Evolutionary conservation across 2,329 filamentous ascomycete species (phyloP).

Genomic region (Paramyrothecium roridum): DNA sequence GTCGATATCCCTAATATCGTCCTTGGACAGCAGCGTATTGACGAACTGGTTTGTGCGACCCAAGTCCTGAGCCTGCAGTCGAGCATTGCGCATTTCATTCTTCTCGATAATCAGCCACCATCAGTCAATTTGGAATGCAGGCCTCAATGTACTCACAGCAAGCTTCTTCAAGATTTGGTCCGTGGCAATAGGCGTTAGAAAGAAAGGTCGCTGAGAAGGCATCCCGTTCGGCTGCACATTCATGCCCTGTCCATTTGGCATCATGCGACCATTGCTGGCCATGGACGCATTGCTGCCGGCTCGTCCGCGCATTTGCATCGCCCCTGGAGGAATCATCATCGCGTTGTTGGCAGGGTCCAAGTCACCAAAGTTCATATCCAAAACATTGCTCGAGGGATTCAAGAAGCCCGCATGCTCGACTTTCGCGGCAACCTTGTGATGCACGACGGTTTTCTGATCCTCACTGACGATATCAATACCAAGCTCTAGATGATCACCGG

Average conservation of each 20-base stretch:
- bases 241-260: slow-evolving; percentile 41
- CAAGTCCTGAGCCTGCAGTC: slow-evolving; percentile 83
- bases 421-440: slow-evolving; percentile 96
- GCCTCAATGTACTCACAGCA: slow-evolving; percentile 22
- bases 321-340: slow-evolving; percentile 67
- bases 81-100: slow-evolving; percentile 87
- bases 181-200: slow-evolving; percentile 84
- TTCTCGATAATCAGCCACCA: slow-evolving; percentile 34
- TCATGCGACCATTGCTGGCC: slow-evolving; percentile 59
- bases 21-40: slow-evolving; percentile 70
- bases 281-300: slow-evolving; percentile 65
- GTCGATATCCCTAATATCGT: slow-evolving; percentile 58
- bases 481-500: slow-evolving; percentile 87
- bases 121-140: background rate
- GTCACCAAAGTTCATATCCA: slow-evolving; percentile 91
- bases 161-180: slow-evolving; percentile 83
- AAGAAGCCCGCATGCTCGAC: slow-evolving; percentile 92
- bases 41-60: slow-evolving; percentile 80
- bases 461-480: slow-evolving; percentile 99
- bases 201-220: slow-evolving; percentile 76
- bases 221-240: slow-evolving; percentile 55
- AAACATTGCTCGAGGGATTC: slow-evolving; percentile 67
- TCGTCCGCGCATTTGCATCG: slow-evolving; percentile 68
- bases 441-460: slow-evolving; percentile 96
- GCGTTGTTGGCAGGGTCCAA: slow-evolving; percentile 76